phyloP scores from a whole-genome alignment of 1,284 basidiomycete species.

The Boletellus deceptivus region DNA sequence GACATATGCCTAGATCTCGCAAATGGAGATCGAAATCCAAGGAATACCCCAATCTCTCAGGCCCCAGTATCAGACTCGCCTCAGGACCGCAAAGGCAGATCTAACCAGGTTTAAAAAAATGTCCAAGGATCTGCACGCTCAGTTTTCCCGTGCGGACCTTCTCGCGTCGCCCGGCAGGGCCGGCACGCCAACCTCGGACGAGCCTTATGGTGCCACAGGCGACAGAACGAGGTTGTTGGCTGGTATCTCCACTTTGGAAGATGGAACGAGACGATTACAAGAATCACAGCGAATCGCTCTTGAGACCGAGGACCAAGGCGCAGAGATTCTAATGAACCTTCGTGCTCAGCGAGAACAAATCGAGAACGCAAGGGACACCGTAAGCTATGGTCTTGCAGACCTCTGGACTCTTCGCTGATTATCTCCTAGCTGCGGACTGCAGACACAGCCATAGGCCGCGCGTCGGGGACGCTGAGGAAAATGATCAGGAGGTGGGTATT shows the following conservation, averaged over 20 bases:
- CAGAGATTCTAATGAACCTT: conserved; percentile 87
- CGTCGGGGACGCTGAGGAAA: conserved; percentile 69
- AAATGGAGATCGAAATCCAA: conserved; percentile 99
- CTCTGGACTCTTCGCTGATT: conserved; percentile 7
- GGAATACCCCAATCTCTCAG: conserved; percentile 87
- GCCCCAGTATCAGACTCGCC: conserved; percentile 69
- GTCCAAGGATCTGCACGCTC: conserved; percentile 61
- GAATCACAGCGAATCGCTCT: conserved; percentile 92
- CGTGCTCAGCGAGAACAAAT: conserved; percentile 93
- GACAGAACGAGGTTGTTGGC: conserved; percentile 79
- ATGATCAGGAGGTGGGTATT: conserved; percentile 74
- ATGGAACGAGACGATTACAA: conserved; percentile 79
- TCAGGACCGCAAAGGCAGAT: conserved; percentile 70
- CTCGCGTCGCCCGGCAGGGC: conserved; percentile 46
- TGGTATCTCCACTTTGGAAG: conserved; percentile 72
- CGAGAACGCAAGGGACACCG: conserved; percentile 88
- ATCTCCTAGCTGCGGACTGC: conserved; percentile 59
- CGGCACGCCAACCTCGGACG: conserved; percentile 64
- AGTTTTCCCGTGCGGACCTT: conserved; percentile 59
- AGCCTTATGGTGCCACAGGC: conserved; percentile 67
- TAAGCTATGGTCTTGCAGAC: conserved; percentile 37
- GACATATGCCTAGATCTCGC: conserved; percentile 66
- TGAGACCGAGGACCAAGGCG: conserved; percentile 95
- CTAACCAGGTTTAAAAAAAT: conserved; percentile 78
- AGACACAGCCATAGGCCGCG: conserved; percentile 69